These are phyloP conservation scores for Clarireedia hainanense DNA, from an alignment of 2,329 filamentous ascomycete species.

Conservation along the genomic window DNA sequence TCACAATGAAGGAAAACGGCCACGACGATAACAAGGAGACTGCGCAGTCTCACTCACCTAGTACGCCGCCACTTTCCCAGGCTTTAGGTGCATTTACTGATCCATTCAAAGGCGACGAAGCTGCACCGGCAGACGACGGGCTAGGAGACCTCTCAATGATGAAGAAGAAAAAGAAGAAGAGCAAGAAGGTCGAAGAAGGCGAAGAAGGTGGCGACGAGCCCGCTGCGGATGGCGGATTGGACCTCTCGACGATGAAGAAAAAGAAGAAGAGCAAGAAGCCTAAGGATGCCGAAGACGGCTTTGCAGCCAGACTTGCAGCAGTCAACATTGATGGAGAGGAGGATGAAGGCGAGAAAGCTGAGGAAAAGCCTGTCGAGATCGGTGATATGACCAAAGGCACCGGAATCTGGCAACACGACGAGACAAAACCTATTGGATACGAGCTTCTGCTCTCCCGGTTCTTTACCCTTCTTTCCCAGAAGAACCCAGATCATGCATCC, in stretches of 20 bases:
- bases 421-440: constrained; percentile 61
- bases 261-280: constrained; percentile 32
- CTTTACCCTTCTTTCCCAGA: constrained; percentile 88
- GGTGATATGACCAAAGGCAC: constrained; percentile 32
- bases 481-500: constrained; percentile 91
- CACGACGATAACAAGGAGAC: constrained; percentile 69
- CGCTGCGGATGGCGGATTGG: constrained; percentile 40
- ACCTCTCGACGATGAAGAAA: constrained; percentile 32
- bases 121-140: constrained; percentile 20
- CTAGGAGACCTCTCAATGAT: constrained; percentile 49
- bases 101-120: constrained; percentile 29
- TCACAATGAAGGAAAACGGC: constrained; percentile 66
- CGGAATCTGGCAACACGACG: constrained; percentile 32
- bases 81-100: constrained; percentile 50
- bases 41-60: constrained; percentile 69
- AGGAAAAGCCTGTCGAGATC: constrained; percentile 20
- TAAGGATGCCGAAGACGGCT: constrained; percentile 30
- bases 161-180: constrained; percentile 93
- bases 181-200: constrained; percentile 64
- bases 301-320: constrained; percentile 28
- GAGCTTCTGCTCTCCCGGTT: constrained; percentile 80
- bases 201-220: constrained; percentile 49
- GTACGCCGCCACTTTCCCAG: constrained; percentile 52
- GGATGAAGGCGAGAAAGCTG: constrained; percentile 13
- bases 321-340: constrained; percentile 28